These are phyloP conservation scores for Exophiala aquamarina DNA, from an alignment of 2,329 filamentous ascomycete genomes.

Conservation along the genomic window DNA sequence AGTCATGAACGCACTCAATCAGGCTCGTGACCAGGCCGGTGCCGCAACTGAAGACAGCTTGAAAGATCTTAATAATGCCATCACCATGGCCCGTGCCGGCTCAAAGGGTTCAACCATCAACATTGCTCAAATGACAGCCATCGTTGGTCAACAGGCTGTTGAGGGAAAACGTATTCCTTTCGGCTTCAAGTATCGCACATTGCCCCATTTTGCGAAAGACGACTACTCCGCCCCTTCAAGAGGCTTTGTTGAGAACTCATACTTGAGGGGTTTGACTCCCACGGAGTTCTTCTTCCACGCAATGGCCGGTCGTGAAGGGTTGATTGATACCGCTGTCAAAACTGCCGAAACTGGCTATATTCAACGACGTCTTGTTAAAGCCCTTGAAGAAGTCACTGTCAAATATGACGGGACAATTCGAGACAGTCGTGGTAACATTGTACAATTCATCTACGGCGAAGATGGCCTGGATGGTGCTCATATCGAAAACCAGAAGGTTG, in stretches of 20 bases:
- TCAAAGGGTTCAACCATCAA: constrained; percentile 99
- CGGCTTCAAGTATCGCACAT: constrained; percentile 95
- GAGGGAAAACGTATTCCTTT: constrained; percentile 99
- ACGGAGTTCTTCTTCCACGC: constrained; percentile 99
- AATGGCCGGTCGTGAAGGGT: constrained; percentile 99
- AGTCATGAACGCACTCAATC: constrained; percentile 90
- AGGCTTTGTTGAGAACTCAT: constrained; percentile 98
- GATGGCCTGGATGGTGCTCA: constrained; percentile 91
- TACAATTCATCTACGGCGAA: constrained; percentile 97
- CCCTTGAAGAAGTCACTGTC: constrained; percentile 93
- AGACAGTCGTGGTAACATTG: constrained; percentile 92
- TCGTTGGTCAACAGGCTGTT: constrained; percentile 96
- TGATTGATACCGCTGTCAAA: constrained; percentile 99
- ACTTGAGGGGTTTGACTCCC: constrained; percentile 90
- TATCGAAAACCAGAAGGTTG: constrained; percentile 90
- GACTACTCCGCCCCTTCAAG: constrained; percentile 97
- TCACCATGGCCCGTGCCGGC: constrained; percentile 92
- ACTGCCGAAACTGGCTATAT: constrained; percentile 99
- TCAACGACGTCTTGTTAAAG: constrained; percentile 96
- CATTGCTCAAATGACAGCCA: constrained; percentile 98
- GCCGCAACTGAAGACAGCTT: constrained; percentile 86
- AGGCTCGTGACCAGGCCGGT: constrained; percentile 94
- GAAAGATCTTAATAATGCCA: constrained; percentile 94
- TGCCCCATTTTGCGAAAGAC: constrained; percentile 98
- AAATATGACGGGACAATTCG: constrained; percentile 97